phyloP scores from a whole-genome alignment of 2,329 filamentous ascomycete species.

The Chrysoporthe cubensis region DNA sequence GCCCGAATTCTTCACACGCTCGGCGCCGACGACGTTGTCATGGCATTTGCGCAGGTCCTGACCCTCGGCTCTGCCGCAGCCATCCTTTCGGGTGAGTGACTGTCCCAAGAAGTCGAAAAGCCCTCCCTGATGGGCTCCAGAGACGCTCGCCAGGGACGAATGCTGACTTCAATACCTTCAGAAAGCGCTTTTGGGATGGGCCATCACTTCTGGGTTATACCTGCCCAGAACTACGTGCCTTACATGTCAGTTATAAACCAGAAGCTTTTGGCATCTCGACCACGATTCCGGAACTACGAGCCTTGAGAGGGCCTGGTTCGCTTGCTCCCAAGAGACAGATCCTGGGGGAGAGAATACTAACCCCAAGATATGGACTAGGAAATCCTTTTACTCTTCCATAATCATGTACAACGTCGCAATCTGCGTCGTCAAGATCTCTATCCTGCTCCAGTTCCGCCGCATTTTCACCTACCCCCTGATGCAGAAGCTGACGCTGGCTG shows the following conservation, averaged over 20 bases:
- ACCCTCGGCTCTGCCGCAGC: conserved; percentile 32
- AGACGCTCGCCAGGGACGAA: not conserved
- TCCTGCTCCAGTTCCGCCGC: conserved; percentile 42
- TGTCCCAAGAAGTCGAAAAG: not conserved
- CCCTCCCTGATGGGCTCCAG: not conserved
- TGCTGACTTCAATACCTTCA: not conserved
- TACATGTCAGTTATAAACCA: conserved; percentile 1
- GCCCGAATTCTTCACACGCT: conserved; percentile 32
- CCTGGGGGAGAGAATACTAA: not conserved
- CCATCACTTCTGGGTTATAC: conserved; percentile 24
- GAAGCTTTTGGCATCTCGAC: not conserved
- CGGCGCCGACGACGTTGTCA: conserved; percentile 34
- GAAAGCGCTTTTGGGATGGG: conserved; percentile 15
- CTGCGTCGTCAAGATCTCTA: conserved; percentile 40
- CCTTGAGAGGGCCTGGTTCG: not conserved
- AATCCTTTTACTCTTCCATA: conserved; percentile 39
- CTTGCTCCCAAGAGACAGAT: not conserved
- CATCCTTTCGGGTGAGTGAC: conserved; percentile 33
- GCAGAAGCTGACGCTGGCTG: conserved; percentile 30
- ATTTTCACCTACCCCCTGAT: conserved; percentile 37
- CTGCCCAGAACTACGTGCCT: conserved; percentile 9
- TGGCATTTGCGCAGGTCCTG: conserved; percentile 32
- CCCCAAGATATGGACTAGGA: not conserved
- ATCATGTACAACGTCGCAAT: conserved; percentile 39
- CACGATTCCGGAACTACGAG: not conserved